Evolutionary conservation across 2,329 filamentous ascomycete genomes (phyloP), one percentile per base, ranked within the genome.

Genomic region (Epichloe gansuensis): DNA sequence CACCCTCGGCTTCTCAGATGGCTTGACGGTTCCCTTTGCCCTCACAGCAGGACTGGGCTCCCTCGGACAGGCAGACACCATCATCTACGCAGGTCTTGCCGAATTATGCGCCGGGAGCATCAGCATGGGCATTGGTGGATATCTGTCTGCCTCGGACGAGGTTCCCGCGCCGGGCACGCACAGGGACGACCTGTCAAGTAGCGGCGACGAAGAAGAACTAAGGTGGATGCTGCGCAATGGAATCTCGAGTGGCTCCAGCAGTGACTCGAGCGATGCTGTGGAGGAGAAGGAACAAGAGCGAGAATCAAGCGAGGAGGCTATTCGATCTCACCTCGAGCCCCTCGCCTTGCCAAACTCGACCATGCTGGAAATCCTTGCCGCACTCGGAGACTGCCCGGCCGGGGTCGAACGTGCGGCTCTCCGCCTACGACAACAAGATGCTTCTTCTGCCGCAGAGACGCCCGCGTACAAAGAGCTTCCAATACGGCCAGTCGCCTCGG

Each of bases 11-110:
- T 80, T 88, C 56, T 81, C 84, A 0, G 85, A 89, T 67, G 85
- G 85, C 12, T 70, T 88, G 54, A 88, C 85, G 0, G 85, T 88
- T 0, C 85, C 85, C 0, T 88, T 89, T 60, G 85, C 85, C 17
- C 70, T 88, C 17, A 87, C 83, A 0, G 84, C 85, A 1, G 84
- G 85, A 3, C 71, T 89, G 4, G 78, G 76, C 21, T 76, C 76
- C 3, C 68, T 84, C 5, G 80, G 80, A 3, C 72, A 76, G 51
- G 77, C 78, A 13, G 75, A 77, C 51, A 79, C 81, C 0, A 79
- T 84, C 51, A 77, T 89, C 23, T 78, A 81, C 40, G 84, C 81
- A 2, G 84, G 85, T 0, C 67, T 86, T 31, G 84, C 84, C 0
- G 84, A 88, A 64, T 71, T 87, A 40, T 83, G 84, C 54, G 81